Evolutionary conservation across 1,284 basidiomycete species (phyloP).

Genomic region (Phylloporus gajari): DNA sequence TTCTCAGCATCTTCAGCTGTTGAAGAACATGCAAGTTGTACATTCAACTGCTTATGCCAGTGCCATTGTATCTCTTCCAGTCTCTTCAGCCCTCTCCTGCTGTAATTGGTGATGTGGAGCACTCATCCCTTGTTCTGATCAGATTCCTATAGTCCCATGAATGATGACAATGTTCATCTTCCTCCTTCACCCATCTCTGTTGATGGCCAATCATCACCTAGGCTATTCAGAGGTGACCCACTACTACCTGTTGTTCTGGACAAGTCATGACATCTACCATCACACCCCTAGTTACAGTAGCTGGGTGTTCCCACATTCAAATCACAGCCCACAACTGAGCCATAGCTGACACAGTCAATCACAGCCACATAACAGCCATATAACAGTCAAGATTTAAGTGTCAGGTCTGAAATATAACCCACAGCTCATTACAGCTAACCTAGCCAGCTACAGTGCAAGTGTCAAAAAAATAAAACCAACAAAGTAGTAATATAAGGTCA

Average conservation of each 20-base stretch:
- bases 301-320: no score
- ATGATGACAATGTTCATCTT: slow-evolving; percentile 63
- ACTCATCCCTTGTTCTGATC: slow-evolving; percentile 68
- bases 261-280: slow-evolving; percentile 68
- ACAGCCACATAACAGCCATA: no score
- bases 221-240: slow-evolving; percentile 80
- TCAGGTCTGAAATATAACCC: no score
- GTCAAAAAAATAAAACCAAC: no score
- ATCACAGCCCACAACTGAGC: no score
- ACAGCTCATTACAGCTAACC: no score
- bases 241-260: slow-evolving; percentile 82
- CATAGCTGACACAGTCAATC: no score
- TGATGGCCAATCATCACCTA: slow-evolving; percentile 62
- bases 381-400: no score
- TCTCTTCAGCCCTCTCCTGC: slow-evolving; percentile 68
- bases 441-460: no score
- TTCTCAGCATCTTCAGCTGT: slow-evolving; percentile 77
- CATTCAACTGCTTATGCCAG: slow-evolving; percentile 92
- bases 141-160: slow-evolving; percentile 68
- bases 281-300: slow-evolving; percentile 49
- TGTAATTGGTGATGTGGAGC: slow-evolving; percentile 55
- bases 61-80: slow-evolving; percentile 74
- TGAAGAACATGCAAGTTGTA: slow-evolving; percentile 87
- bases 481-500: no score
- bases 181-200: slow-evolving; percentile 66